A percentile compares a stretch with the other conserved stretches of the same genome.
Evolutionary conservation across 1,139 yeast genomes (phyloP).

Genomic region (Suhomyces bolitotheri): DNA sequence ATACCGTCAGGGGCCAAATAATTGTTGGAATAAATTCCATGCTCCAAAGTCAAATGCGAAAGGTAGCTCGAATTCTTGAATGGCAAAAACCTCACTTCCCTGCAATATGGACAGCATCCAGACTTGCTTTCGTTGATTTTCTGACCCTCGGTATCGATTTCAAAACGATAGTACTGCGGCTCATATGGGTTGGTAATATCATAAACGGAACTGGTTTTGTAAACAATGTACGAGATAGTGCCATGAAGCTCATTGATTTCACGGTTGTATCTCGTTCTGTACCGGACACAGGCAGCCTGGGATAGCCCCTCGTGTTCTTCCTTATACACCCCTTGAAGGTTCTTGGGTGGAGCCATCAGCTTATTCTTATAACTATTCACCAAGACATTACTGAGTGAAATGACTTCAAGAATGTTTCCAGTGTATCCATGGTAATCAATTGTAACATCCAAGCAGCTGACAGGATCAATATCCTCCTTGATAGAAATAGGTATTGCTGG

Average conservation of each 20-base stretch:
- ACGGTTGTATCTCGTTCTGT: conserved; percentile 11
- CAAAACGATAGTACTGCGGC: conserved; percentile 31
- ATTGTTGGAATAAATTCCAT: conserved; percentile 36
- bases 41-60: conserved; percentile 37
- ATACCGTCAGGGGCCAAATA: conserved; percentile 27
- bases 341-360: not conserved
- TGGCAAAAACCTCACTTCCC: conserved; percentile 30
- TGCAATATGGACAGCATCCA: conserved; percentile 38
- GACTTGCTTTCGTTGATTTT: conserved; percentile 26
- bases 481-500: not conserved
- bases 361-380: conserved; percentile 1
- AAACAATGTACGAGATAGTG: conserved; percentile 18
- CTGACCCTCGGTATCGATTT: conserved; percentile 21
- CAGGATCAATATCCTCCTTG: not conserved
- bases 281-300: conserved; percentile 9
- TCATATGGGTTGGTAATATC: conserved; percentile 26
- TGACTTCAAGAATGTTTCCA: conserved; percentile 2
- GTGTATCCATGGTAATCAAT: conserved; percentile 13
- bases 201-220: conserved; percentile 23
- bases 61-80: conserved; percentile 37
- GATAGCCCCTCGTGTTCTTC: not conserved
- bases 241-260: conserved; percentile 11
- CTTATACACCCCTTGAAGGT: not conserved
- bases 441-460: conserved; percentile 11
- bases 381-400: conserved; percentile 8